Conservation (phyloP, 371 early-diverging fungal genomes). For the Mucor sp. region DNA sequence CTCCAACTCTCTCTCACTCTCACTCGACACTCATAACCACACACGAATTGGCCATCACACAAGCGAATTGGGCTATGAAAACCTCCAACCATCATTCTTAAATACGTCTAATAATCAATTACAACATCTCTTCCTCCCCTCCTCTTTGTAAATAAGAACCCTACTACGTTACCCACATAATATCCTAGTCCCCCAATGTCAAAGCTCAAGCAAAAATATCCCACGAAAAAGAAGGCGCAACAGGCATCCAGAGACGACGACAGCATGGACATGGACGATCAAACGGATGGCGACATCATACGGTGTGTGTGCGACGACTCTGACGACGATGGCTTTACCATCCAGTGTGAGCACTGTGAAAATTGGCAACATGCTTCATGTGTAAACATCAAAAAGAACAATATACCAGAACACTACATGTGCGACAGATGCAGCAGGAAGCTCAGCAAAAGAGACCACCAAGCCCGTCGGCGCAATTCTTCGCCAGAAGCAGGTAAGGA, state of each 20-base stretch:
- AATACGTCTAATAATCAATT: not conserved
- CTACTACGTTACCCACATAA: not conserved
- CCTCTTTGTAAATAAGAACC: not conserved
- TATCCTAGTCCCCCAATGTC: not conserved
- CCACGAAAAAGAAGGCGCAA: not conserved
- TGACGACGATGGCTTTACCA: conserved; percentile 98
- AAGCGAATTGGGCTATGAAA: not conserved
- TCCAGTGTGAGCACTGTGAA: conserved; percentile 93
- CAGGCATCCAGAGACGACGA: not conserved
- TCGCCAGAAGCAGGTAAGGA: not conserved
- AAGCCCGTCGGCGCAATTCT: not conserved
- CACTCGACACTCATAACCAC: not conserved
- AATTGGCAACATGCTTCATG: conserved; percentile 97
- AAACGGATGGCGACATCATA: conserved; percentile 45
- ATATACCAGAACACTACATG: conserved; percentile 71
- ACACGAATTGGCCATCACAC: not conserved
- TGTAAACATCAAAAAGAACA: conserved; percentile 46
- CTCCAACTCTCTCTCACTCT: not conserved
- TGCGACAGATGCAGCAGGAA: conserved; percentile 76
- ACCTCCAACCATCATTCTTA: not conserved
- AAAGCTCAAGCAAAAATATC: not conserved
- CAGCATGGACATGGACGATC: not conserved
- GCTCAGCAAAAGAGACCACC: not conserved
- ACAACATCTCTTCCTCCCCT: not conserved
- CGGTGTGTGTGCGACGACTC: conserved; percentile 93